Conservation (phyloP, 2,329 filamentous ascomycete genomes). For the Chaetomium olivaceum region DNA sequence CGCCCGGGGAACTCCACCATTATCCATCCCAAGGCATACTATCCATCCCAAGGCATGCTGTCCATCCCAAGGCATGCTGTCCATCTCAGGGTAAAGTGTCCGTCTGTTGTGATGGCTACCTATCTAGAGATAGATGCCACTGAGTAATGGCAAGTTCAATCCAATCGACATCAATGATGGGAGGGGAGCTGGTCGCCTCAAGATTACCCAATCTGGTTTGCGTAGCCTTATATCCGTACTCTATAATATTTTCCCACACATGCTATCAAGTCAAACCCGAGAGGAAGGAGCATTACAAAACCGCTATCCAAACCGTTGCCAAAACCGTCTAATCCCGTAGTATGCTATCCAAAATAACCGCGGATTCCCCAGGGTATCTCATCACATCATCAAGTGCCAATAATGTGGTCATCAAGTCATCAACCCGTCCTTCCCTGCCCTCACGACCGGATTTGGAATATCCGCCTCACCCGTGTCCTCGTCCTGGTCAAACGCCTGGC, state of each 20-base stretch:
- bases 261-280: background rate
- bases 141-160: background rate
- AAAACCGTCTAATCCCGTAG: background rate
- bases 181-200: background rate
- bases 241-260: background rate
- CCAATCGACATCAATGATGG: background rate
- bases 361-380: constrained; percentile 11
- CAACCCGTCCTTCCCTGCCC: background rate
- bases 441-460: background rate
- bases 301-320: background rate
- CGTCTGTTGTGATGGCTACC: no score
- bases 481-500: background rate
- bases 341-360: background rate
- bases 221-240: background rate
- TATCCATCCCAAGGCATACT: no score
- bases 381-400: background rate
- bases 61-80: no score
- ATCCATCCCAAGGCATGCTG: no score
- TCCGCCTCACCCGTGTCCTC: background rate
- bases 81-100: no score
- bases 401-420: background rate
- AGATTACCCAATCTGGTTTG: background rate
- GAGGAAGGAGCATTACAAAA: background rate
- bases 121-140: background rate
- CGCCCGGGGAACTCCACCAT: no score